phyloP scores from a whole-genome alignment of 768 basidiomycete genomes.

The Thelephora ganbajun region DNA sequence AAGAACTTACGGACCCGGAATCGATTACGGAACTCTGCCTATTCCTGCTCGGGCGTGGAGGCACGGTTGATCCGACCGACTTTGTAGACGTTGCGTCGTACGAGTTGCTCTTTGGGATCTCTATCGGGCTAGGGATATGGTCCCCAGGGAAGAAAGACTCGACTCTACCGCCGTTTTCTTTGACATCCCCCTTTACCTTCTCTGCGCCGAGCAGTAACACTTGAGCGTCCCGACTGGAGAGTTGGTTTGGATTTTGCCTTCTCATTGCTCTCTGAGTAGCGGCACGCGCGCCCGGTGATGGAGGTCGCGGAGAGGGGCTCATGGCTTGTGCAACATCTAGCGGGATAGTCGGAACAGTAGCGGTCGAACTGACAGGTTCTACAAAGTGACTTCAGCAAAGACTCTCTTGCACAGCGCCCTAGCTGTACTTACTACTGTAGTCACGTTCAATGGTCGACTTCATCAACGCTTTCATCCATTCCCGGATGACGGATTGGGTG shows the following conservation, averaged over 20 bases:
- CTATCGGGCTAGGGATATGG: constrained; percentile 11
- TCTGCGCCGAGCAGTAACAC: constrained; percentile 51
- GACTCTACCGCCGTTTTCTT: constrained; percentile 21
- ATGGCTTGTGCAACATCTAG: constrained; percentile 90
- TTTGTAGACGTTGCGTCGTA: constrained; percentile 9
- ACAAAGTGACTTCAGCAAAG: constrained; percentile 3
- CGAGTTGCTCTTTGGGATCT: constrained; percentile 1
- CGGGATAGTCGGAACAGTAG: constrained; percentile 94
- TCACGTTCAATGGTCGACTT: constrained; percentile 95
- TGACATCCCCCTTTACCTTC: constrained; percentile 13
- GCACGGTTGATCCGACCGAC: constrained; percentile 18
- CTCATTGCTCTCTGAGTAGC: constrained; percentile 81
- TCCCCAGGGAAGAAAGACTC: constrained; percentile 45
- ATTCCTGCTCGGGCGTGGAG: constrained; percentile 50
- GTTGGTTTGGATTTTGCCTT: constrained; percentile 71
- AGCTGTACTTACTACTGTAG: constrained; percentile 54
- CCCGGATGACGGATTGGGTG: constrained; percentile 72
- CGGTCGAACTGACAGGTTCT: constrained; percentile 93
- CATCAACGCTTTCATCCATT: constrained; percentile 99
- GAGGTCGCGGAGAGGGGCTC: constrained; percentile 91
- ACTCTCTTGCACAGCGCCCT: not conserved
- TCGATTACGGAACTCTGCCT: constrained; percentile 8
- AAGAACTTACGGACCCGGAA: not conserved
- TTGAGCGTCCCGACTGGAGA: constrained; percentile 68
- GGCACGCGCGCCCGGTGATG: constrained; percentile 76